Evolutionary conservation across 768 basidiomycete genomes (phyloP), one percentile per base, ranked within the genome.

Genomic region (Cystofilobasidium ferigula): DNA sequence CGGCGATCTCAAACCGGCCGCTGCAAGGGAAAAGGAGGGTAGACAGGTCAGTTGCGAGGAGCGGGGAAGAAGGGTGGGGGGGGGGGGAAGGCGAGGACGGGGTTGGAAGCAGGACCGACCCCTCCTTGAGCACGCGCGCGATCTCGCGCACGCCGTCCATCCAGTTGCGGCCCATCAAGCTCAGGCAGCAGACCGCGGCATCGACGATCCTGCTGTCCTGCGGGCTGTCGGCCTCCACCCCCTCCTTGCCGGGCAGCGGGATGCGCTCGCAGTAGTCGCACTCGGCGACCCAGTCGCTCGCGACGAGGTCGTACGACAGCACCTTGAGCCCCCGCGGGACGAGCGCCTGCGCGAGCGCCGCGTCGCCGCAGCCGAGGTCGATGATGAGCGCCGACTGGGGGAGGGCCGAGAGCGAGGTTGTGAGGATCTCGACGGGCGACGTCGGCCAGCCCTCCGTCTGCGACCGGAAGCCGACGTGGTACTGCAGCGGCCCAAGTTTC

Each of bases 151-250:
- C 81, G 71, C 89, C 89, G 53, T 80, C 81, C n/a, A 88, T 82
- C 95, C 95, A 99, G 73, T 99, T 97, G 20, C 85, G 87, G 36
- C 89, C 88, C 95, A 99, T 99, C 69, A 99, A 79, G 72, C 93
- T 97, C 70, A 99, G 80, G 28, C 93, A 89, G 74, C 91, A 98
- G 28, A 98, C 86, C 9, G 84, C 91, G 8, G 90, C 85, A 73
- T 99, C 93, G 2, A 91, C 89, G 3, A 98, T 75, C 69, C 89
- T 86, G 0, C 84, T 89, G 60, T 82, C 81, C 34, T 82, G 84
- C 57, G 60, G 70, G 30, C 78, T 78, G 69, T 71, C 70, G 30
- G 57, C 64, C 63, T 45, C 51, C 32, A 54, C 51, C 16, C 30
- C 35, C 56, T 54, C 51, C 20, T 26, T 38, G 20, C 94, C 94